These are phyloP conservation scores for Hansenula anomala DNA, from an alignment of 1,139 yeast species.

Conservation along the genomic window DNA sequence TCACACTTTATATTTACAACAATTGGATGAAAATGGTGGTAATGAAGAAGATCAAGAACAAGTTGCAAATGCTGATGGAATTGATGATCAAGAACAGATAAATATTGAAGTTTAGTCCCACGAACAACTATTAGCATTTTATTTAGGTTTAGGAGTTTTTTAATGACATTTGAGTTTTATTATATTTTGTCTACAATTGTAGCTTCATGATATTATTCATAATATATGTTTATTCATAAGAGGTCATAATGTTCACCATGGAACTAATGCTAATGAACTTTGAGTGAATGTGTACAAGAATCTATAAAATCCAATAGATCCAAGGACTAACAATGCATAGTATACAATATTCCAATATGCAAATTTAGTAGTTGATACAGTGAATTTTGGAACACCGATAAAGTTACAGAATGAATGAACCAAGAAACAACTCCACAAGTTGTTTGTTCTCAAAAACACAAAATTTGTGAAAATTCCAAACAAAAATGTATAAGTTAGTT, in stretches of 20 bases:
- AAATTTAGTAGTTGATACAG: slow-evolving; percentile 17
- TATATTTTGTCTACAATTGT: too few relatives aligned
- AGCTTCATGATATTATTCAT: too few relatives aligned
- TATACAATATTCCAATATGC: slow-evolving; percentile 30
- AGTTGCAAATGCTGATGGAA: slow-evolving; percentile 9
- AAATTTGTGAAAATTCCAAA: slow-evolving; percentile 77
- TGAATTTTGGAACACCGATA: slow-evolving; percentile 66
- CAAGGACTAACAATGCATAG: slow-evolving; percentile 38
- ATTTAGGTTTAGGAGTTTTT: background rate
- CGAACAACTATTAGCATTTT: too few relatives aligned
- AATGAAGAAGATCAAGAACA: slow-evolving; percentile 2
- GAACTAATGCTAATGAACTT: slow-evolving; percentile 9
- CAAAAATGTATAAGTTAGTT: slow-evolving; percentile 65
- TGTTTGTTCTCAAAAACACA: slow-evolving; percentile 47
- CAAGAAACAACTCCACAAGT: slow-evolving; percentile 57
- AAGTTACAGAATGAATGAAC: slow-evolving; percentile 75
- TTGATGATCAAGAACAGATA: background rate
- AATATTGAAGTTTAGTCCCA: background rate
- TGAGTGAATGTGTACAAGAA: slow-evolving; percentile 20
- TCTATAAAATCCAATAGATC: slow-evolving; percentile 35
- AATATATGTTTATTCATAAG: too few relatives aligned
- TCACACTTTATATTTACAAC: slow-evolving; percentile 76
- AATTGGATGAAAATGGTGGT: slow-evolving; percentile 30
- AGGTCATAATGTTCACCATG: background rate
- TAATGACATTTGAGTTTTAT: background rate